phyloP scores from a whole-genome alignment of 2,329 filamentous ascomycete species.

The Xylariaceae sp. region DNA sequence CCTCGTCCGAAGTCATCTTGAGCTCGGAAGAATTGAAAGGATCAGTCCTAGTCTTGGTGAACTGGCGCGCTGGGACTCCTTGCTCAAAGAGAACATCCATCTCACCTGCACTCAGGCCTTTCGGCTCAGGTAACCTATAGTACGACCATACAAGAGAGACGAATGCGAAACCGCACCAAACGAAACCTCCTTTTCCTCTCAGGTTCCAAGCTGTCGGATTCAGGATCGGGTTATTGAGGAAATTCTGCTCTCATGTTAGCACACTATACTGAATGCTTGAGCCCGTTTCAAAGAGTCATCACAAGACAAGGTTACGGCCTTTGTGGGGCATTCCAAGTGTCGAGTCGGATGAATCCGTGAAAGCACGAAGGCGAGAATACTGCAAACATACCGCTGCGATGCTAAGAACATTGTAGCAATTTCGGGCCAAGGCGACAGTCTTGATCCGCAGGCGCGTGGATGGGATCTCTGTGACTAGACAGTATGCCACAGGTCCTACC shows the following conservation, averaged over 20 bases:
- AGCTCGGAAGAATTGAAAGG: neutral
- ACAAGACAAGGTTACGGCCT: no score
- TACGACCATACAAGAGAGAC: conserved; percentile 26
- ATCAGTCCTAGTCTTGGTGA: neutral
- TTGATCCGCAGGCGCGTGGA: conserved; percentile 10
- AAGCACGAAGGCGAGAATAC: no score
- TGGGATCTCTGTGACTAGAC: conserved; percentile 13
- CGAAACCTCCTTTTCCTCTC: conserved; percentile 27
- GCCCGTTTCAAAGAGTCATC: no score
- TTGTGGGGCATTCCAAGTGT: no score
- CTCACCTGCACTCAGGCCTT: conserved; percentile 2
- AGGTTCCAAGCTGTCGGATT: conserved; percentile 13
- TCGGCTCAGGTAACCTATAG: conserved; percentile 12
- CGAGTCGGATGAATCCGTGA: no score
- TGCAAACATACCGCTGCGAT: no score
- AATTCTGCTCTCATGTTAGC: neutral
- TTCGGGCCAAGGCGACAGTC: conserved; percentile 17
- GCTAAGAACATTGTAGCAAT: neutral
- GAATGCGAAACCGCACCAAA: conserved; percentile 23
- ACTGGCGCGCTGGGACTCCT: conserved; percentile 1
- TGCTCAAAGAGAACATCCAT: conserved; percentile 4
- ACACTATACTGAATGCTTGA: neutral
- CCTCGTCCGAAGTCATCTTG: no score
- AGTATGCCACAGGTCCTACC: conserved; percentile 12
- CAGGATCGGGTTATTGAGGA: conserved; percentile 2